Conservation (phyloP, 352 stramenopile genomes). For the Phytophthora crassamura region DNA sequence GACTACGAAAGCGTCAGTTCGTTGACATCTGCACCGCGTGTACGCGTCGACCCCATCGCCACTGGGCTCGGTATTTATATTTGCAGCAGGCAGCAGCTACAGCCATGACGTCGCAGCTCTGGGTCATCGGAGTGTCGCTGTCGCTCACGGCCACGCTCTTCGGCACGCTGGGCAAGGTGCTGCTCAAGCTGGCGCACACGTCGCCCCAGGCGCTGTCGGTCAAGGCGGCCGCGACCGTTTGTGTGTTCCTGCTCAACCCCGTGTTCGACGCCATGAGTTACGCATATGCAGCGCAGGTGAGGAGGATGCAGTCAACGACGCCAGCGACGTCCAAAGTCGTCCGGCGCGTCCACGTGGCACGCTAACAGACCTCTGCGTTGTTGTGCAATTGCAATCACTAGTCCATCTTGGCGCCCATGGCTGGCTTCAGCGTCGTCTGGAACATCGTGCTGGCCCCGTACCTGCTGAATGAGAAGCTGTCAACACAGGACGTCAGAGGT, state of each 20-base stretch:
- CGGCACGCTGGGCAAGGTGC: slow-evolving; percentile 86
- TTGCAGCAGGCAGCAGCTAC: slow-evolving; percentile 10
- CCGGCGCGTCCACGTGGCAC: slow-evolving; percentile 18
- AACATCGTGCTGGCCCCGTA: slow-evolving; percentile 88
- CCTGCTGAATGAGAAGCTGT: slow-evolving; percentile 82
- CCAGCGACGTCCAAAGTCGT: neutral
- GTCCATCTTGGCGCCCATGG: slow-evolving; percentile 88
- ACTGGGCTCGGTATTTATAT: slow-evolving; percentile 27
- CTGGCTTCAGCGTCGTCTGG: slow-evolving; percentile 89
- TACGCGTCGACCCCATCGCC: slow-evolving; percentile 3
- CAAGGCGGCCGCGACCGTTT: slow-evolving; percentile 75
- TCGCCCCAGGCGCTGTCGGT: slow-evolving; percentile 58
- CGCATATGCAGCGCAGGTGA: slow-evolving; percentile 83
- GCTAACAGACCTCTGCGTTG: slow-evolving; percentile 25
- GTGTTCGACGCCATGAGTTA: slow-evolving; percentile 90
- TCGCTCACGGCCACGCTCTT: slow-evolving; percentile 87
- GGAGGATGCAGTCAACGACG: neutral
- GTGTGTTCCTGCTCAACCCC: slow-evolving; percentile 86
- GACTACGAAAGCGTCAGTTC: slow-evolving; percentile 38
- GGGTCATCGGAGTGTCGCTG: slow-evolving; percentile 79
- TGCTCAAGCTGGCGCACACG: slow-evolving; percentile 87
- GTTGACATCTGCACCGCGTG: too few relatives aligned
- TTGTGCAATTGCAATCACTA: slow-evolving; percentile 37
- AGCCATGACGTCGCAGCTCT: slow-evolving; percentile 55
- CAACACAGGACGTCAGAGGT: slow-evolving; percentile 72